Conservation (phyloP, 1,139 yeast genomes). For the Sporopachydermia cereana region DNA sequence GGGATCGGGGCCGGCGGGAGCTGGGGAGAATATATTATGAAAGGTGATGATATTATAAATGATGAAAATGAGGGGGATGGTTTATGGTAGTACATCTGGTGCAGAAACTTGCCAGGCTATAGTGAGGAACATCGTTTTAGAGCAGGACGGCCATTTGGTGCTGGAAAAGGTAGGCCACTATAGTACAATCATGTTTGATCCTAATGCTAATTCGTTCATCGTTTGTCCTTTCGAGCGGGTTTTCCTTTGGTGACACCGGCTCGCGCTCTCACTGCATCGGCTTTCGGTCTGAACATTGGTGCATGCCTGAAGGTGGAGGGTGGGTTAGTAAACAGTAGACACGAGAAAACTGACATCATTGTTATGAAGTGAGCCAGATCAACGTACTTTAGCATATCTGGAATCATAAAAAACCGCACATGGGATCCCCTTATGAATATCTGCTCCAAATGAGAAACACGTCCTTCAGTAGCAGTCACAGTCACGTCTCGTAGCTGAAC, state of each 20-base stretch:
- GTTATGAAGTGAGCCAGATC: too few species aligned
- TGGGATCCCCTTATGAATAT: conserved; percentile 90
- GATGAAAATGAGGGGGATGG: too few species aligned
- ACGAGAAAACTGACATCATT: background rate
- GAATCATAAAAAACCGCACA: conserved; percentile 72
- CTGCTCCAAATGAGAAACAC: conserved; percentile 66
- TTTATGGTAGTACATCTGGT: too few species aligned
- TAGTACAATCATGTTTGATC: background rate
- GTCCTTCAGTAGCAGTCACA: conserved; percentile 67
- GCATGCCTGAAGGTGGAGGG: conserved; percentile 48
- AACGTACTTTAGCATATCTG: conserved; percentile 55
- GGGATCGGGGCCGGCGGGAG: too few species aligned
- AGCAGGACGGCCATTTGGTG: too few species aligned
- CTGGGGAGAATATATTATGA: too few species aligned
- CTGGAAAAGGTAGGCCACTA: background rate
- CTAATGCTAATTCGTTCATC: background rate
- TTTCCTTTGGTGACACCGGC: conserved; percentile 8
- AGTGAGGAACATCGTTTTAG: too few species aligned
- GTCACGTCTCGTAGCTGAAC: conserved; percentile 76
- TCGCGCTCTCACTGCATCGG: conserved; percentile 7
- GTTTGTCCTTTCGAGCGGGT: conserved; percentile 10
- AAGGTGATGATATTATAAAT: too few species aligned
- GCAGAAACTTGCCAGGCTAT: too few species aligned
- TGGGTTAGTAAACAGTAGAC: background rate
- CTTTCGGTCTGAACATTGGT: conserved; percentile 55